Evolutionary conservation across 2,329 filamentous ascomycete species (phyloP).

Genomic region (Truncatella angustata): DNA sequence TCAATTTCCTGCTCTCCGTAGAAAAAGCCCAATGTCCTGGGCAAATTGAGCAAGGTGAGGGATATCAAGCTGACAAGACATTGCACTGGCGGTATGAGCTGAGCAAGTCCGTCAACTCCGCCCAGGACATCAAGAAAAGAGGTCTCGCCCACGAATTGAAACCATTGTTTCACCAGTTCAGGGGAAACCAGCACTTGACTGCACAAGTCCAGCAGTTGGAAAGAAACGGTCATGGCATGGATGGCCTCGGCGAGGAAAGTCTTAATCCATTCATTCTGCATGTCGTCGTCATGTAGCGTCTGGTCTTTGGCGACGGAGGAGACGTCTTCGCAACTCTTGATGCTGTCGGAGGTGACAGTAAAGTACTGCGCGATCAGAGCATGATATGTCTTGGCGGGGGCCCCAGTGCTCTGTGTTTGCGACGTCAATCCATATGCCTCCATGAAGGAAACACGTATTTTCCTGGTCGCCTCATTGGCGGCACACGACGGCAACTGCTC

Average conservation of each 20-base stretch:
- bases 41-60: constrained; percentile 67
- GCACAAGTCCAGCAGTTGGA: constrained; percentile 64
- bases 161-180: constrained; percentile 67
- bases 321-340: constrained; percentile 50
- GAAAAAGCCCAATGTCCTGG: constrained; percentile 54
- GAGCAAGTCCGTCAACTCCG: constrained; percentile 24
- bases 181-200: constrained; percentile 54
- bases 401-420: constrained; percentile 27
- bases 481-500: constrained; percentile 24
- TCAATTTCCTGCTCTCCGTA: constrained; percentile 47
- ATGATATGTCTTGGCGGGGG: constrained; percentile 37
- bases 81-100: constrained; percentile 64
- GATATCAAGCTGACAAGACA: constrained; percentile 69
- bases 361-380: constrained; percentile 48
- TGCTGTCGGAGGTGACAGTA: constrained; percentile 43
- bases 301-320: constrained; percentile 50
- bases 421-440: constrained; percentile 30
- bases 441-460: constrained; percentile 28
- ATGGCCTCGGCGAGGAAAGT: constrained; percentile 60
- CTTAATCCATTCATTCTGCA: constrained; percentile 25
- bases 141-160: constrained; percentile 66
- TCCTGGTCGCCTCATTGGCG: constrained; percentile 22
- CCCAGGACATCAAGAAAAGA: constrained; percentile 67
- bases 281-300: constrained; percentile 21
- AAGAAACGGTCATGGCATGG: constrained; percentile 71